phyloP scores from a whole-genome alignment of 192 early-diverging fungal species.

The Gigaspora rosea region DNA sequence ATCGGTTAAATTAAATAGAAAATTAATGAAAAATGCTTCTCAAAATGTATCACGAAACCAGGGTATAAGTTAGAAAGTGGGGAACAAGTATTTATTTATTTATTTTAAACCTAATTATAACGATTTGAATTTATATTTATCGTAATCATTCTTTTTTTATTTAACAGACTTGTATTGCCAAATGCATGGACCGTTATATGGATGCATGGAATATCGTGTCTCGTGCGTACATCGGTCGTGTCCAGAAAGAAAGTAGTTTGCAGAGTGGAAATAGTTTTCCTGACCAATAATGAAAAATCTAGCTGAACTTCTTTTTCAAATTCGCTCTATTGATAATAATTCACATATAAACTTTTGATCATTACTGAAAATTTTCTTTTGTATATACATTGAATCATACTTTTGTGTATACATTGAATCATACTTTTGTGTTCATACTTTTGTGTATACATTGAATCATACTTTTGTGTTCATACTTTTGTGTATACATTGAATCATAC shows the following conservation, averaged over 20 bases:
- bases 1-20: slow-evolving; percentile 49
- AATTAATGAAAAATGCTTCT: slow-evolving; percentile 89
- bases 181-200: slow-evolving; percentile 89
- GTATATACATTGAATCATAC: too few relatives aligned
- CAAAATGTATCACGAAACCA: slow-evolving; percentile 77
- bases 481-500: too few relatives aligned
- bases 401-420: too few relatives aligned
- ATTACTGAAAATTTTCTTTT: too few relatives aligned
- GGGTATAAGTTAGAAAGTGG: slow-evolving; percentile 64
- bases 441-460: too few relatives aligned
- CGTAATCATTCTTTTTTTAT: not conserved
- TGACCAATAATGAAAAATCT: too few relatives aligned
- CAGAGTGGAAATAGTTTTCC: not conserved
- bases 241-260: slow-evolving; percentile 65
- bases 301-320: too few relatives aligned
- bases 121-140: not conserved
- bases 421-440: too few relatives aligned
- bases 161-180: slow-evolving; percentile 63
- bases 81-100: slow-evolving; percentile 60
- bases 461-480: too few relatives aligned
- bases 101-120: not conserved
- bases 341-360: too few relatives aligned
- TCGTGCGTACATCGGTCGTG: slow-evolving; percentile 69
- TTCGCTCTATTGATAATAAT: too few relatives aligned
- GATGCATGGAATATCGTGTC: slow-evolving; percentile 86